These are phyloP conservation scores for Lyophyllum semitale DNA, from an alignment of 768 basidiomycete genomes.

Conservation along the genomic window DNA sequence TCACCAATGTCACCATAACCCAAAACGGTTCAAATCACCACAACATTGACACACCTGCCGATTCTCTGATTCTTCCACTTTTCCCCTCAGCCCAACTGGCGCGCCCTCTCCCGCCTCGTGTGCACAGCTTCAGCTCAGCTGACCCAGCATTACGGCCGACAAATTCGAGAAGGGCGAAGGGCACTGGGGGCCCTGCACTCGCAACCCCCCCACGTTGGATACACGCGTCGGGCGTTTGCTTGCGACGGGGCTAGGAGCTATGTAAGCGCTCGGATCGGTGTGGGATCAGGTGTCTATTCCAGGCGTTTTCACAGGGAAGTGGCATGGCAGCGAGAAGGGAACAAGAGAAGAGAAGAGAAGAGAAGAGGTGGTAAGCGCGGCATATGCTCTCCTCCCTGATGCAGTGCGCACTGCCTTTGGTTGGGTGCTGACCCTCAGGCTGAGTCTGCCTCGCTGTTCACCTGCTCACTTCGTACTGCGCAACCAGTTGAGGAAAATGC, in stretches of 20 bases:
- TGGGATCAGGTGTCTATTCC: slow-evolving; percentile 4
- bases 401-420: neutral
- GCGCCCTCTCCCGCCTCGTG: slow-evolving; percentile 19
- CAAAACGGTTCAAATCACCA: neutral
- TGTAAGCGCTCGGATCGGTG: neutral
- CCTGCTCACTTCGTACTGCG: neutral
- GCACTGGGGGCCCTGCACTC: neutral
- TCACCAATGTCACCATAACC: neutral
- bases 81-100: slow-evolving; percentile 9
- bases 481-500: neutral
- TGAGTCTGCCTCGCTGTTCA: neutral
- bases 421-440: neutral
- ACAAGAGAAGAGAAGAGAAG: slow-evolving; percentile 3
- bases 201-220: slow-evolving; percentile 7
- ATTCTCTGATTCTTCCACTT: neutral
- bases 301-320: neutral
- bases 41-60: neutral
- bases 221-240: slow-evolving; percentile 1
- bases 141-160: slow-evolving; percentile 2
- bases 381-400: neutral
- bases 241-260: neutral
- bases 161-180: neutral
- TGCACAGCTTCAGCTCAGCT: slow-evolving; percentile 2
- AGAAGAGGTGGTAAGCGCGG: neutral
- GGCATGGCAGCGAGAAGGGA: slow-evolving; percentile 3